phyloP scores from a whole-genome alignment of 495 filamentous ascomycete genomes.

The Aspergillus bertholletiae region DNA sequence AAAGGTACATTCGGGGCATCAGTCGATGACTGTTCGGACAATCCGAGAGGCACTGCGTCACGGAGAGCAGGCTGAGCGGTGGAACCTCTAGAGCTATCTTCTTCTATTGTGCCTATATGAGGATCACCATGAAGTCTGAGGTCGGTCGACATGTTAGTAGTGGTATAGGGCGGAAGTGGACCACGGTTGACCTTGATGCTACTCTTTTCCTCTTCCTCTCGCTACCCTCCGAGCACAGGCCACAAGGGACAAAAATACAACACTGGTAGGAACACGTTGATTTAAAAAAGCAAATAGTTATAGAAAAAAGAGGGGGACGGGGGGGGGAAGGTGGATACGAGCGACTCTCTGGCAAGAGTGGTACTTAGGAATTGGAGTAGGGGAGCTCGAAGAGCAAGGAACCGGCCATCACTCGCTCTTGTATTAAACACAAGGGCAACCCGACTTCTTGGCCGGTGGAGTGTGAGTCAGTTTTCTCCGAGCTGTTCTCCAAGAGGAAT shows the following conservation, averaged over 20 bases:
- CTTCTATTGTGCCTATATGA: not conserved
- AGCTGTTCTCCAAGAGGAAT: not conserved
- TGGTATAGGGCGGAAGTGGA: conserved; percentile 11
- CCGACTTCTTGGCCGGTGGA: not conserved
- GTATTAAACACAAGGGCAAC: not conserved
- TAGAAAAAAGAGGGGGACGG: not conserved
- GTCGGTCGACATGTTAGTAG: conserved; percentile 19
- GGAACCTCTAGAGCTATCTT: not conserved
- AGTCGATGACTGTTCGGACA: conserved; percentile 2
- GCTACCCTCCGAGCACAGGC: not conserved
- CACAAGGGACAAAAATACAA: not conserved
- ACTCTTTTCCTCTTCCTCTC: not conserved
- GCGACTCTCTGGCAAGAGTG: not conserved
- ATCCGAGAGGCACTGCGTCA: not conserved
- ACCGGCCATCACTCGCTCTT: not conserved
- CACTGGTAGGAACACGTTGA: not conserved
- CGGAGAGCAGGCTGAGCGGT: not conserved
- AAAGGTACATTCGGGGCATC: not conserved
- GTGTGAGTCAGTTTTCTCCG: not conserved
- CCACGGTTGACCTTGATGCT: conserved; percentile 16
- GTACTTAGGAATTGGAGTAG: not conserved
- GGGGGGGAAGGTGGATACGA: not conserved
- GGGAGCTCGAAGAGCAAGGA: not conserved
- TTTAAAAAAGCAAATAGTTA: not conserved
- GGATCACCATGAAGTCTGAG: conserved; percentile 5